Evolutionary conservation across 208 protist species (phyloP), one percentile per base, ranked within the genome.

Genomic region (Acanthamoeba royreba): DNA sequence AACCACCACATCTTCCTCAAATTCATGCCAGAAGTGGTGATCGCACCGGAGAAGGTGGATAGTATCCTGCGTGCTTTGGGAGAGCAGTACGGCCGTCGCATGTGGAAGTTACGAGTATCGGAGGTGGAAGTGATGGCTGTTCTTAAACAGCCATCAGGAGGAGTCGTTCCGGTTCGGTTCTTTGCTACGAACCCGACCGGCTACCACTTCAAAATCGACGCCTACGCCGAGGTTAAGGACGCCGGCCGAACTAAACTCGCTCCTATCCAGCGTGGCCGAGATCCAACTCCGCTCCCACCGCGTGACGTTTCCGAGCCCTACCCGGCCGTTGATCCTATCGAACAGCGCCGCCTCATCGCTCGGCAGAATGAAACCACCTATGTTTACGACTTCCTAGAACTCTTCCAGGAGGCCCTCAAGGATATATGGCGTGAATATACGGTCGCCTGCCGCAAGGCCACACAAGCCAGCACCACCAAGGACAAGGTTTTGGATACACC

Each of bases 381-480:
- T 94, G 97, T 97, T 22, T 98, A 99, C 91, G 99, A 99, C 96
- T 99, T 98, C 97, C 97, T 98, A 3, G 94, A 96, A 40, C 94
- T 99, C 31, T 97, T 99, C 85, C 94, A 96, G 33, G 88, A 97
- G 38, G 97, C 97, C 15, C 58, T 99, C 3, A 95, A 93, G 38
- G 96, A 98, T 35, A 87, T 97, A 38, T 99, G 98, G 98, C 97
- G 96, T 92, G 79, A 98, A 52, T 55, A 92, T 55, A 7, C n/a
- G 0, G 35, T 53, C 4, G 58, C 58, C 25, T 69, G 58, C 58
- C 58, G 58, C 58, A 69, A 69, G 58, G 58, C 58, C 58, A 33
- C 15, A 5, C 8, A 7, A 25, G 58, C 58, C 25, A 33, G 7
- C 58, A 33, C 28, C 58, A 33, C 28, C 25, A 35, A 15, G 28